These are phyloP conservation scores for Tetracentron sinense DNA, from an alignment of 164 flowering plant species.

Conservation along the genomic window DNA sequence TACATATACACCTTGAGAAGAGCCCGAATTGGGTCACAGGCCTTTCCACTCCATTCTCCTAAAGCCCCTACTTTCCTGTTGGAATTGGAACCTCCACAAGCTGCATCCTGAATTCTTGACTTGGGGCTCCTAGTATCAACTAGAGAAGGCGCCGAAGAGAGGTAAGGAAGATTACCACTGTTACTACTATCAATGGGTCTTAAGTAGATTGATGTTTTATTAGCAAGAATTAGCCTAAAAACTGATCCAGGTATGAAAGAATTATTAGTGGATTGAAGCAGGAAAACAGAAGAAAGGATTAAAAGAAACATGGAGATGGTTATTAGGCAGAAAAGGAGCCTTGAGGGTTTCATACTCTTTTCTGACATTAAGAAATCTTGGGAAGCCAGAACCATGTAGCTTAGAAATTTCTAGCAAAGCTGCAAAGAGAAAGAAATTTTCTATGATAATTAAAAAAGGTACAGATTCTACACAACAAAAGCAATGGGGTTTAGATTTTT, in stretches of 20 bases:
- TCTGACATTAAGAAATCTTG: constrained; percentile 36
- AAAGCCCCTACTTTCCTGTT: constrained; percentile 10
- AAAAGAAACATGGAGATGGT: constrained; percentile 46
- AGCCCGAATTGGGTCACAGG: constrained; percentile 37
- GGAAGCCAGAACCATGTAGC: constrained; percentile 5
- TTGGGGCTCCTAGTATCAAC: constrained; percentile 7
- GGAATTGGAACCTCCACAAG: constrained; percentile 11
- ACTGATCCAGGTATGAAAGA: constrained; percentile 43
- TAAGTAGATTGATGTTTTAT: constrained; percentile 37
- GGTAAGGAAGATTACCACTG: constrained; percentile 7
- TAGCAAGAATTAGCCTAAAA: constrained; percentile 39
- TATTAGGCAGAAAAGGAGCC: constrained; percentile 42
- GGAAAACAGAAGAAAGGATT: constrained; percentile 45
- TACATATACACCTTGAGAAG: constrained; percentile 66
- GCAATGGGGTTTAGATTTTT: too few species aligned
- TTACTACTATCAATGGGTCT: constrained; percentile 22
- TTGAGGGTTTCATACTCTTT: constrained; percentile 45
- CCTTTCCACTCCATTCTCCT: constrained; percentile 12
- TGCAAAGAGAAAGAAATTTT: not conserved
- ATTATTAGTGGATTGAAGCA: constrained; percentile 33
- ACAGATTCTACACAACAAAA: too few species aligned
- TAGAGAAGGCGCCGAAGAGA: constrained; percentile 16
- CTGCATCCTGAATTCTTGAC: not conserved
- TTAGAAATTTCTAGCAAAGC: constrained; percentile 1
- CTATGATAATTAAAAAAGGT: too few species aligned